These are phyloP conservation scores for Cytospora leucostoma DNA, from an alignment of 2,329 filamentous ascomycete genomes.

Conservation along the genomic window DNA sequence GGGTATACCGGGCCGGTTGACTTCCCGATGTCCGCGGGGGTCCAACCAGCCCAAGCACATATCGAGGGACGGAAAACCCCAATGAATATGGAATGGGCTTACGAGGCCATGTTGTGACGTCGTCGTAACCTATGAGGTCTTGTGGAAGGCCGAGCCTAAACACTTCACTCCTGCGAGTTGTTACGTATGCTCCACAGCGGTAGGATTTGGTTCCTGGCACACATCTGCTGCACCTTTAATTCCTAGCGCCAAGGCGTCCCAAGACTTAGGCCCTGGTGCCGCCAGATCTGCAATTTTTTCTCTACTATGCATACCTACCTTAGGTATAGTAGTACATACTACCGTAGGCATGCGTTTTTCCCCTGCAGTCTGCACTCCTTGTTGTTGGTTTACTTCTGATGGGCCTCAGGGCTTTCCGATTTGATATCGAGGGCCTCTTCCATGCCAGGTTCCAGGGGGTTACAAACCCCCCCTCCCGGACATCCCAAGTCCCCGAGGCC, in stretches of 20 bases:
- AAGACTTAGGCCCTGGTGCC: neutral
- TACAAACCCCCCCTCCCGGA: neutral
- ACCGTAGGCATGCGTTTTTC: no score
- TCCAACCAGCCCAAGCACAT: neutral
- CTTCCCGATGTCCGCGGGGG: neutral
- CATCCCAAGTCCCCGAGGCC: neutral
- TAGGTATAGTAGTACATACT: neutral
- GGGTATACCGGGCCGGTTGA: neutral
- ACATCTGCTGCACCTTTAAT: neutral
- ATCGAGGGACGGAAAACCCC: neutral
- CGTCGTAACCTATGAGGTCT: neutral
- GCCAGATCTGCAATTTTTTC: neutral
- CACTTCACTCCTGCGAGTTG: neutral
- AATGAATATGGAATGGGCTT: neutral
- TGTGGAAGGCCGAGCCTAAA: neutral
- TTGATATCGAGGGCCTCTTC: neutral
- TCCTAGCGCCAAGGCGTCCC: neutral
- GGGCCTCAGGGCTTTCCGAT: neutral
- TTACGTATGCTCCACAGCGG: neutral
- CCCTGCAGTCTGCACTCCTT: no score
- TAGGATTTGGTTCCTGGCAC: neutral
- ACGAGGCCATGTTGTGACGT: neutral
- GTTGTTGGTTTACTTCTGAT: no score
- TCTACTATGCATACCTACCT: neutral
- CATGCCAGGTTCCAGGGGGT: neutral